Base-by-base conservation (phyloP, 2,329 filamentous ascomycete species). In the Scortechinia acanthostroma region DNA sequence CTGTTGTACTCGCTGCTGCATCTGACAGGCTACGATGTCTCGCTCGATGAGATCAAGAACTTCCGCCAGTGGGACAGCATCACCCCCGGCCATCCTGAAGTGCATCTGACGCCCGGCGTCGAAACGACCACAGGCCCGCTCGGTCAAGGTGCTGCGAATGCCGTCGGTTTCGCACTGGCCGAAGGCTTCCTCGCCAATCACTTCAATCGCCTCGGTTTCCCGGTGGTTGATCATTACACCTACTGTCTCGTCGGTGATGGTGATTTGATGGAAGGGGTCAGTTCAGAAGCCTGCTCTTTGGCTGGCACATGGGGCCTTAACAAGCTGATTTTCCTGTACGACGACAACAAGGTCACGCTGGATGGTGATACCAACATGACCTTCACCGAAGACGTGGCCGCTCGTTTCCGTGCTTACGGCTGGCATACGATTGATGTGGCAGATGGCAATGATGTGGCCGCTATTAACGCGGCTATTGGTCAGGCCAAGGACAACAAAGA, bases 121-220 rank as follows among this genome's bases (percentile, higher is more conserved):
- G 93, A 98, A 74, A 93, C 98, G 59, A 98, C 93, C 65, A 98
- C 93, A 57, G 93, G 93, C 53, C 93, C 93, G 63, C 87, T 98
- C 48, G 93, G 93, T 54, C 93, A 98, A 74, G 93, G 93, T 77
- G 88, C 98, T 69, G 80, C 83, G 70, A 98, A 97, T 65, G 91
- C 93, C 57, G 93, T 98, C 59, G 93, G 93, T 83, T 83, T 98
- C 59, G 93, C 93, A 64, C 93, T 98, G 62, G 93, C 90, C 50
- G 88, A 97, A 76, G 86, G 86, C 53, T 91, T 98, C 72, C 88
- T 87, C 50, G 88, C 79, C 48, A 93, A 85, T 58, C 76, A 78
- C 63, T 98, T 94, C 83, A 98, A 98, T 85, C 96, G 94, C 80
- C 88, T 91, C 54, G 88, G 86, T 52, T 97, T 86, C 69, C 83